These are phyloP conservation scores for Fonsecaea multimorphosa DNA, from an alignment of 2,329 filamentous ascomycete genomes.

Conservation along the genomic window DNA sequence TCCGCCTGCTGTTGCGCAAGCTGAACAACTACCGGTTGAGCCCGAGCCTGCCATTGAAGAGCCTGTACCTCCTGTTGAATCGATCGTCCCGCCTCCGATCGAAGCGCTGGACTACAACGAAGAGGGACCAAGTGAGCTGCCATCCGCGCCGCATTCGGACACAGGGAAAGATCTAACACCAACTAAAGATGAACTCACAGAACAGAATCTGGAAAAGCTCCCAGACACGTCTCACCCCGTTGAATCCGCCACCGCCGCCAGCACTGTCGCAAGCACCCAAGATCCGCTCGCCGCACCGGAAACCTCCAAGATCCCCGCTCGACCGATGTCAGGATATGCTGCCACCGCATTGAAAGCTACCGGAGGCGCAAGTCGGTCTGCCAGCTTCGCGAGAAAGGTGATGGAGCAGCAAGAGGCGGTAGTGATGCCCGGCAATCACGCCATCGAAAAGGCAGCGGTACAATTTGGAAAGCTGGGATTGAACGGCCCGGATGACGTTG, in stretches of 20 bases:
- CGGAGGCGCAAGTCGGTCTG: constrained; percentile 66
- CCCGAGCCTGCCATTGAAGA: constrained; percentile 39
- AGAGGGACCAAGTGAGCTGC: constrained; percentile 41
- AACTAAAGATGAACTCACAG: constrained; percentile 82
- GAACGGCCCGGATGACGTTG: constrained; percentile 76
- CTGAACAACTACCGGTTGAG: constrained; percentile 27
- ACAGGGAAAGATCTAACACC: constrained; percentile 59
- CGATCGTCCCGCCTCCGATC: constrained; percentile 44
- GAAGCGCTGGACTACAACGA: constrained; percentile 49
- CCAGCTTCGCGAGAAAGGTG: constrained; percentile 83
- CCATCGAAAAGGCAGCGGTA: constrained; percentile 88
- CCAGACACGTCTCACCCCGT: constrained; percentile 79
- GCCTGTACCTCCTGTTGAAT: constrained; percentile 52
- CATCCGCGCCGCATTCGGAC: constrained; percentile 39
- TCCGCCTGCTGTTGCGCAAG: constrained; percentile 32
- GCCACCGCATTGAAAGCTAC: constrained; percentile 83
- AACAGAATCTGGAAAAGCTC: constrained; percentile 90
- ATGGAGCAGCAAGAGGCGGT: constrained; percentile 97
- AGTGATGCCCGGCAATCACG: constrained; percentile 96
- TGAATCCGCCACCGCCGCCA: constrained; percentile 81
- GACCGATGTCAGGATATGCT: constrained; percentile 74
- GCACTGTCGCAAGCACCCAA: constrained; percentile 85
- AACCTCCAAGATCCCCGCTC: constrained; percentile 58
- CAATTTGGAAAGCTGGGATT: constrained; percentile 96
- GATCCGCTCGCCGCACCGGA: constrained; percentile 67